Evolutionary conservation across 2,329 filamentous ascomycete species (phyloP).

Genomic region (Paraphoma chrysanthemicola): DNA sequence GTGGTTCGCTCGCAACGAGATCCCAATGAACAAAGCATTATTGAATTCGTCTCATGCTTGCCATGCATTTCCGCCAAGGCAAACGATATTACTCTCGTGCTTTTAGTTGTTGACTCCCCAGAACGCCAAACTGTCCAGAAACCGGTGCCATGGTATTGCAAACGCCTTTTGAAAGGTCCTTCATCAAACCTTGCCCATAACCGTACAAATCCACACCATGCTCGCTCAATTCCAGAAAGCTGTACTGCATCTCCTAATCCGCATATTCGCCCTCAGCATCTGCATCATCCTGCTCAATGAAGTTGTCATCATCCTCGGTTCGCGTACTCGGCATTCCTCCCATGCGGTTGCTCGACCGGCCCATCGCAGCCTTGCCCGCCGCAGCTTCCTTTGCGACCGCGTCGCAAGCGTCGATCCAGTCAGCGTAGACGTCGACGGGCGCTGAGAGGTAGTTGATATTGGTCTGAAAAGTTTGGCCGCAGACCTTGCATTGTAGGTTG

Average conservation of each 20-base stretch:
- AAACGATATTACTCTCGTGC: too few species aligned
- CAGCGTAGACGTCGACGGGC: conserved; percentile 93
- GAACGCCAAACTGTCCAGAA: conserved; percentile 3
- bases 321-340: conserved; percentile 30
- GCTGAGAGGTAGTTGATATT: conserved; percentile 92
- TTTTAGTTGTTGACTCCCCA: too few species aligned
- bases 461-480: conserved; percentile 91
- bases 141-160: conserved; percentile 17
- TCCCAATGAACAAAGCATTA: too few species aligned
- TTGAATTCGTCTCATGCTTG: background rate
- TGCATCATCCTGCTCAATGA: conserved; percentile 48
- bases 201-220: conserved; percentile 1
- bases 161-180: background rate
- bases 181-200: background rate
- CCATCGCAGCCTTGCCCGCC: conserved; percentile 41
- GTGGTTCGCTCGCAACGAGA: background rate
- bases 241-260: conserved; percentile 14
- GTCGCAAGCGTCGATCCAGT: conserved; percentile 97
- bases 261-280: conserved; percentile 49
- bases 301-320: conserved; percentile 43
- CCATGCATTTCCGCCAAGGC: background rate
- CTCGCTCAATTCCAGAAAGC: background rate
- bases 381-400: conserved; percentile 70
- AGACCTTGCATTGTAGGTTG: conserved; percentile 87
- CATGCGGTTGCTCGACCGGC: conserved; percentile 33